phyloP scores from a whole-genome alignment of 306 rosid species.

The Vachellia collinsii region DNA sequence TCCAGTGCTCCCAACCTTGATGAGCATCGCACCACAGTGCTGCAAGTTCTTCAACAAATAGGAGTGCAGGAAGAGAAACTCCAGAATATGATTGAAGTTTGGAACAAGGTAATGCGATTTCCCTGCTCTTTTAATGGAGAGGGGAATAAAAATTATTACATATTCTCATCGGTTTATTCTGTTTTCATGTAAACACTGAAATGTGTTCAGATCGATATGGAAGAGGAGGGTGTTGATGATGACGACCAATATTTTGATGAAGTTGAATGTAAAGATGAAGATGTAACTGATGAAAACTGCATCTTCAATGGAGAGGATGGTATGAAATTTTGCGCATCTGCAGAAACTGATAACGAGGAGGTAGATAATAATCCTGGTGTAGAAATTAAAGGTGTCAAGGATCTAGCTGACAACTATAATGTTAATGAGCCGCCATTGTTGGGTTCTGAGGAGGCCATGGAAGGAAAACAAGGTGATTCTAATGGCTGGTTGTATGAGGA shows the following conservation, averaged over 20 bases:
- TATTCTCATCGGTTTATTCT: slow-evolving; percentile 1
- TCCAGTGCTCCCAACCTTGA: slow-evolving; percentile 92
- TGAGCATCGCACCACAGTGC: slow-evolving; percentile 86
- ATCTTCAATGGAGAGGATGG: slow-evolving; percentile 44
- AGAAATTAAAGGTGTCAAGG: slow-evolving; percentile 24
- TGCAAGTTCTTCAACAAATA: slow-evolving; percentile 83
- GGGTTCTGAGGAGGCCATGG: slow-evolving; percentile 36
- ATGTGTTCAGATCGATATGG: slow-evolving; percentile 69
- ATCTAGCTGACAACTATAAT: slow-evolving; percentile 21
- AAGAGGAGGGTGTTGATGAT: slow-evolving; percentile 52
- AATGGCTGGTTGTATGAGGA: slow-evolving; percentile 67
- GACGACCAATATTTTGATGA: slow-evolving; percentile 50
- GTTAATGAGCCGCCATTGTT: slow-evolving; percentile 37
- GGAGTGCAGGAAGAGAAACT: slow-evolving; percentile 83
- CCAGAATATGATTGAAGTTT: slow-evolving; percentile 91
- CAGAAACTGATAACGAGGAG: slow-evolving; percentile 23
- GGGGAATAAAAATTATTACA: neutral
- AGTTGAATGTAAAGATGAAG: slow-evolving; percentile 37
- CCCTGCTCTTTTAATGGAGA: neutral
- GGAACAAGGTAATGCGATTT: slow-evolving; percentile 78
- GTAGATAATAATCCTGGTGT: slow-evolving; percentile 30
- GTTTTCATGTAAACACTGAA: slow-evolving; percentile 21
- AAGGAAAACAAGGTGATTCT: slow-evolving; percentile 53
- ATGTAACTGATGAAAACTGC: slow-evolving; percentile 44
- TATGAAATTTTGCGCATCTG: slow-evolving; percentile 21